Evolutionary conservation across 2,329 filamentous ascomycete species (phyloP), one percentile per base, ranked within the genome.

Genomic region (Truncatella angustata): DNA sequence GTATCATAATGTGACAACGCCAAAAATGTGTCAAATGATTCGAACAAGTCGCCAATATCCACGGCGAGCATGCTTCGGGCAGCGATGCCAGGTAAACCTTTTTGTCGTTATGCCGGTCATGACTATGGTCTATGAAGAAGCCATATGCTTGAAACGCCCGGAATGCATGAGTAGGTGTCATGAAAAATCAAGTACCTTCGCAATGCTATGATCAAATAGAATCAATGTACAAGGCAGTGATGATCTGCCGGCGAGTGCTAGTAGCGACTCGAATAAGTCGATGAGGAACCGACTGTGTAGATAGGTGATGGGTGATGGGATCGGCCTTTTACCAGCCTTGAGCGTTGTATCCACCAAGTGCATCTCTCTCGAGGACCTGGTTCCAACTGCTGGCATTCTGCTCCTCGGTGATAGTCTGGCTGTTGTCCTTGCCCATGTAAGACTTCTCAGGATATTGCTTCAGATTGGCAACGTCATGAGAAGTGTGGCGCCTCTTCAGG

Each of bases 391-490:
- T 84, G 62, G 86, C 83, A 63, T 88, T 87, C 56, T 79, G 43
- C 76, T 51, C 77, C 63, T 74, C 87, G 72, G 73, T 82, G 52
- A 78, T 50, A 5, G 30, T 23, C 28, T 28, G 16, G 23, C 24
- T 23, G 7, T 52, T 21, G 10, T 44, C 75, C 67, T 77, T 77
- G 71, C 80, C 77, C 71, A 81, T 82, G 70, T 77, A 82, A 3
- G 77, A 72, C 64, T 79, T 80, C 59, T 89, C 86, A 4, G 90
- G 89, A 63, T 88, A 90, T 68, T 94, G 85, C 72, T 87, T 88
- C 39, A 97, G 79, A 69, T 95, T 95, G 56, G 90, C 88, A 57
- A 97, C 85, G 66, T 97, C 92, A 59, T 93, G 89, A 2, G 93
- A 90, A 6, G 92, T 96, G 68, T 97, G 91, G 54, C 91, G 81